Conservation (phyloP, 2,329 filamentous ascomycete species). For the Trichoderma sp. region DNA sequence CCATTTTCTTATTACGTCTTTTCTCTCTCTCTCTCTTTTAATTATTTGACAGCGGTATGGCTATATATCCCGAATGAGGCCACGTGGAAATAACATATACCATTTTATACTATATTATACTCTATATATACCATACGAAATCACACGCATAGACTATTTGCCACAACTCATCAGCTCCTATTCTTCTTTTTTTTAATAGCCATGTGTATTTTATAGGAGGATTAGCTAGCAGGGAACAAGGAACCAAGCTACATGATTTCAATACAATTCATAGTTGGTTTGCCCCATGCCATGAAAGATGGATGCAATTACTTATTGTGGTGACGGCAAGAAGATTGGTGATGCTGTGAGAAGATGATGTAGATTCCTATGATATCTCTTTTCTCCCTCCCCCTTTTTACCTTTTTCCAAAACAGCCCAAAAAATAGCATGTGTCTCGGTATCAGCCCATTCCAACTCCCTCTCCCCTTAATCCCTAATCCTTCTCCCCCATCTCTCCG, state of each 20-base stretch:
- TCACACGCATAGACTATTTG: neutral
- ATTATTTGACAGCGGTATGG: constrained; percentile 8
- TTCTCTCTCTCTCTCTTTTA: neutral
- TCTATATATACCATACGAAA: neutral
- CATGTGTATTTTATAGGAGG: neutral
- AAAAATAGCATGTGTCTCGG: neutral
- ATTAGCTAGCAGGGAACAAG: neutral
- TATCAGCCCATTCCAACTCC: neutral
- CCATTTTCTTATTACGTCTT: neutral
- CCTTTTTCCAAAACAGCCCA: neutral
- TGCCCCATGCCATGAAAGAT: neutral
- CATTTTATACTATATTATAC: neutral
- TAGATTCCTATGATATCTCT: neutral
- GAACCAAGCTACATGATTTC: neutral
- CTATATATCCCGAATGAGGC: constrained; percentile 1
- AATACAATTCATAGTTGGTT: neutral
- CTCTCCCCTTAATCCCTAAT: neutral
- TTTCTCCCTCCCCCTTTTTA: neutral
- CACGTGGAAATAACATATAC: constrained; percentile 11
- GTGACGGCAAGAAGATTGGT: neutral
- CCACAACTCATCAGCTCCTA: neutral
- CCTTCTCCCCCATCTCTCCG: neutral
- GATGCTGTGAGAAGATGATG: neutral
- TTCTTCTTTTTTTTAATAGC: neutral
- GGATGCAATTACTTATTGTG: neutral